Percentiles rank a stretch among this genome's conserved stretches.
Conservation (phyloP, 2,329 filamentous ascomycete species). For the Alternaria panax region DNA sequence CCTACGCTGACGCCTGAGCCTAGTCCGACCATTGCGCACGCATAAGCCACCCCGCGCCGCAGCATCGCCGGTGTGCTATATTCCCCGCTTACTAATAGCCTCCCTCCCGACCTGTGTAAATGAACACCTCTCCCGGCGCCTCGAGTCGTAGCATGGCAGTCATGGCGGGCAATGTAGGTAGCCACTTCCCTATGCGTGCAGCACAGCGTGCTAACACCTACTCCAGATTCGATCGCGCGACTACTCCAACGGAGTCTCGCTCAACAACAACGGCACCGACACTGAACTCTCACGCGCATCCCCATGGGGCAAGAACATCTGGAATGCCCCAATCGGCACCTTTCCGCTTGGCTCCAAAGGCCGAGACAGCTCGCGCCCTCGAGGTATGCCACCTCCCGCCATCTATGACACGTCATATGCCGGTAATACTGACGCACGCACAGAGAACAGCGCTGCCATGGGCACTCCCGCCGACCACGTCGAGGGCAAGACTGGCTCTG, state of each 20-base stretch:
- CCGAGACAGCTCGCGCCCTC: constrained; percentile 43
- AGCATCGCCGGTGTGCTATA: constrained; percentile 13
- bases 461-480: constrained; percentile 42
- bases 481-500: constrained; percentile 70
- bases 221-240: constrained; percentile 42
- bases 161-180: constrained; percentile 45
- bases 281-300: constrained; percentile 38
- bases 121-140: constrained; percentile 26
- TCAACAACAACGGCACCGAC: constrained; percentile 35
- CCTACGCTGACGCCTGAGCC: constrained; percentile 46
- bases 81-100: constrained; percentile 12
- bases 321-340: constrained; percentile 36
- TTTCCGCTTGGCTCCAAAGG: constrained; percentile 38
- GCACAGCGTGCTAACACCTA: constrained; percentile 9
- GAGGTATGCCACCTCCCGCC: constrained; percentile 37
- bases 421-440: constrained; percentile 22
- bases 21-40: constrained; percentile 35
- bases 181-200: neutral
- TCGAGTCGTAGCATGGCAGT: constrained; percentile 37
- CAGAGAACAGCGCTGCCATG: constrained; percentile 42
- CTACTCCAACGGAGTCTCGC: constrained; percentile 35
- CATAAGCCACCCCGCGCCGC: constrained; percentile 35
- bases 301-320: constrained; percentile 48
- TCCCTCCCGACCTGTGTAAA: constrained; percentile 18
- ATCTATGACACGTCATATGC: neutral